Evolutionary conservation across 2,329 filamentous ascomycete genomes (phyloP), one percentile per base, ranked within the genome.

Genomic region (Trichoderma lentiforme): DNA sequence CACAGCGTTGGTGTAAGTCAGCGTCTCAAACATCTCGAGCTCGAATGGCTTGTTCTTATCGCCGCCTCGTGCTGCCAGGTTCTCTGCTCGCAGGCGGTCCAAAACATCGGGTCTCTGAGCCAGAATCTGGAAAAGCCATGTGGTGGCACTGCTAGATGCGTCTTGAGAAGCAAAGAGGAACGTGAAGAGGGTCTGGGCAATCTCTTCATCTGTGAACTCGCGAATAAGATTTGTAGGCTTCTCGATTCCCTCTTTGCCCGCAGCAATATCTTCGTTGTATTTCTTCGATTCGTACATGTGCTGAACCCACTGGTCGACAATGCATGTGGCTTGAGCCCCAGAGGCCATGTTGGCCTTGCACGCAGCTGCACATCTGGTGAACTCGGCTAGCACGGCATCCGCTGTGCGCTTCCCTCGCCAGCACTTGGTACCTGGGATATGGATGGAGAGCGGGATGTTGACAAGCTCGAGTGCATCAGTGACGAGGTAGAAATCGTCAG

Each of bases 101-200:
- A 69, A 34, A 34, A 69, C 66, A n/a, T 69, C 66, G 3, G 66
- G 66, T 7, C 66, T 34, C 26, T 69, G 36, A 61, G 66, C 66
- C 34, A 69, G 8, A 51, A 69, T 15, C 66, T 69, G 66, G 56
- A 69, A 69, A 7, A 69, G 66, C 66, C 66, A 69, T 32, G 56
- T 69, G 6, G 66, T 69, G 9, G 66, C 66, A 28, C 66, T 69
- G n/a, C 66, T 69, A 2, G 66, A 69, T 2, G 66, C 66, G 26
- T 69, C 66, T 26, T 69, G 66, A n/a, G 66, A 60, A 4, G 66
- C 66, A 60, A 69, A 69, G n/a, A 69, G 66, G 36, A 69, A 69
- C 2, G 66, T 69, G 36, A 69, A 69, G 15, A 69, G 6, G 7
- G 66, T 69, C 66, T 69, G 66, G 9, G 56, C 66, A 34, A 69